These are phyloP conservation scores for Sclerotinia sclerotiorum DNA, from an alignment of 2,329 filamentous ascomycete genomes.

Conservation along the genomic window DNA sequence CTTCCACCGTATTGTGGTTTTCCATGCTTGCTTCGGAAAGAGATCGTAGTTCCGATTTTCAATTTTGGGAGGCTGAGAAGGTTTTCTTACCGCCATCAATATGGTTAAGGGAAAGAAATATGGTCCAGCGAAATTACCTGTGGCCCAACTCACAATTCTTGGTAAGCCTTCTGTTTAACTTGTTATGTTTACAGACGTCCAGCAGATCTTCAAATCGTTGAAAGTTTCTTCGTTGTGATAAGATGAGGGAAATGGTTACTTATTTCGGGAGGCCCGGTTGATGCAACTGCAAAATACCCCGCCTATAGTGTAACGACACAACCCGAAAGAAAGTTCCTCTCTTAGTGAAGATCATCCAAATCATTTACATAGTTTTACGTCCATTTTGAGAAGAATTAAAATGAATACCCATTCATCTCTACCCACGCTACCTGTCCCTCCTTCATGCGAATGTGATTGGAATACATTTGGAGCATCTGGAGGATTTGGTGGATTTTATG, in stretches of 20 bases:
- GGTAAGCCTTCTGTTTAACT: slow-evolving; percentile 52
- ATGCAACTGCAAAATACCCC: slow-evolving; percentile 1
- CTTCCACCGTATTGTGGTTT: neutral
- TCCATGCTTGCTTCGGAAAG: neutral
- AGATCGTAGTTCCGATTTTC: neutral
- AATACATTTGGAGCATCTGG: neutral
- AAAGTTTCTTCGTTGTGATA: slow-evolving; percentile 17
- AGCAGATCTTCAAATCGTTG: slow-evolving; percentile 23
- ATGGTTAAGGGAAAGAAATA: slow-evolving; percentile 36
- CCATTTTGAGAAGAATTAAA: neutral
- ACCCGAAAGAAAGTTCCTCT: neutral
- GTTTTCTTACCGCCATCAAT: slow-evolving; percentile 14
- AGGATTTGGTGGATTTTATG: neutral
- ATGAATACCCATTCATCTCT: neutral
- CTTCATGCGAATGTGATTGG: slow-evolving; percentile 9
- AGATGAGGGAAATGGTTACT: neutral
- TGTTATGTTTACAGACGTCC: neutral
- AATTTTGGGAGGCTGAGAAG: neutral
- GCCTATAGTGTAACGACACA: neutral
- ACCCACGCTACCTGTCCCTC: neutral
- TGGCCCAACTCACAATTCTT: slow-evolving; percentile 73
- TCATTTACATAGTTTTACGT: neutral
- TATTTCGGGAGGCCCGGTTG: neutral
- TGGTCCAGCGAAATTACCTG: slow-evolving; percentile 63
- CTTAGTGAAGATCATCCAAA: neutral